Conservation (phyloP, 441 rosid genomes). For the Daphne laureola region DNA sequence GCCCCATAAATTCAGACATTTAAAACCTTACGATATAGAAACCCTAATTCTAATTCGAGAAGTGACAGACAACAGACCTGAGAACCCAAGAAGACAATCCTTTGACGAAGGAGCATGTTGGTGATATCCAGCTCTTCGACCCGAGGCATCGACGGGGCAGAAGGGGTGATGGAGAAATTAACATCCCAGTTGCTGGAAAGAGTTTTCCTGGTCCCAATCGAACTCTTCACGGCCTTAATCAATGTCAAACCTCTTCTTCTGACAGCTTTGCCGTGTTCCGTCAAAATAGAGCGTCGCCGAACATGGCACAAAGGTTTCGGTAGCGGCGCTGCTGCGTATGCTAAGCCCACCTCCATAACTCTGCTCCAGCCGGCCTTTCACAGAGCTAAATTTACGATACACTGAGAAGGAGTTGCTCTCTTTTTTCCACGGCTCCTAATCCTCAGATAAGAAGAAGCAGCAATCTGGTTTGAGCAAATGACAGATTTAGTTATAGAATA, state of each 20-base stretch:
- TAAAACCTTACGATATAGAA: background rate
- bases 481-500: too few species aligned
- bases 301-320: constrained; percentile 20
- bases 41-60: background rate
- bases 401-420: too few species aligned
- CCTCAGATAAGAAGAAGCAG: background rate
- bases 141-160: constrained; percentile 58
- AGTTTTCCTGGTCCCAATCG: constrained; percentile 23
- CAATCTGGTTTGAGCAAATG: background rate
- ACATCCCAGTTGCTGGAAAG: constrained; percentile 69
- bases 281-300: constrained; percentile 17
- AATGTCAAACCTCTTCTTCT: constrained; percentile 21
- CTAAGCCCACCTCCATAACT: constrained; percentile 31
- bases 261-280: constrained; percentile 4
- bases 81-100: constrained; percentile 77
- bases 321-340: constrained; percentile 20
- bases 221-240: constrained; percentile 36
- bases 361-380: too few species aligned
- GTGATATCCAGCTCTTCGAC: constrained; percentile 83
- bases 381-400: too few species aligned
- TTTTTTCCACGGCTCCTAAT: too few species aligned
- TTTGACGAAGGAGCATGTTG: constrained; percentile 87
- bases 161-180: constrained; percentile 26
- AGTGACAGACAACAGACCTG: constrained; percentile 33
- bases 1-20: too few species aligned